Percentiles rank a stretch among this genome's conserved stretches.
phyloP scores from a whole-genome alignment of 345 rosid genomes.

The Laguncularia racemosa region DNA sequence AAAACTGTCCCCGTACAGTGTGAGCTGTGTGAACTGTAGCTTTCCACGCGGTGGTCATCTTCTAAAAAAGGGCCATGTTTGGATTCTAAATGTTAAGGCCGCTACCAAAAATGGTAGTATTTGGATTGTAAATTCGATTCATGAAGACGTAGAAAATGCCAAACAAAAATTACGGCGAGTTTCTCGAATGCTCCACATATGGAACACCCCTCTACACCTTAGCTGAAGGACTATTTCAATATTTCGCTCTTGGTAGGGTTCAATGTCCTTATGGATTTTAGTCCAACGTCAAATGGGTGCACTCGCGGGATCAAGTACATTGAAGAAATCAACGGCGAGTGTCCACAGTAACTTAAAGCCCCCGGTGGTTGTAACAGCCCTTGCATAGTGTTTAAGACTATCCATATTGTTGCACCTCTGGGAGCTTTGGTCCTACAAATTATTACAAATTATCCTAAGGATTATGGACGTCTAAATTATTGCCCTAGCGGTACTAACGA shows the following conservation, averaged over 20 bases:
- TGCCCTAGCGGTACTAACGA: constrained; percentile 23
- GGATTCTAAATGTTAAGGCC: constrained; percentile 7
- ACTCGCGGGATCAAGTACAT: constrained; percentile 12
- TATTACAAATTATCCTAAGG: constrained; percentile 15
- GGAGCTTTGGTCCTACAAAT: constrained; percentile 9
- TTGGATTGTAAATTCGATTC: constrained; percentile 23
- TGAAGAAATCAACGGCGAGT: constrained; percentile 11
- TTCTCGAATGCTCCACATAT: constrained; percentile 5
- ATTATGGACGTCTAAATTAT: constrained; percentile 13
- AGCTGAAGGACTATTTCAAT: constrained; percentile 23
- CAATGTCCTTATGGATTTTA: constrained; percentile 23
- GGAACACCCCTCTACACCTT: constrained; percentile 18
- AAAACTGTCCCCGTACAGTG: constrained; percentile 23
- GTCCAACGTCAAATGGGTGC: constrained; percentile 11
- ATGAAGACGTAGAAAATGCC: constrained; percentile 13
- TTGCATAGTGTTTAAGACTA: constrained; percentile 20
- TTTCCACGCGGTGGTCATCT: constrained; percentile 14
- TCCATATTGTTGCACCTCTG: constrained; percentile 15
- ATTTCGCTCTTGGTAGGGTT: constrained; percentile 27
- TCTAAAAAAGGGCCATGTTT: constrained; percentile 14
- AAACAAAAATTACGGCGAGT: constrained; percentile 22
- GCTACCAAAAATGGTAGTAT: constrained; percentile 10
- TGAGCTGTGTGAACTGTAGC: constrained; percentile 21
- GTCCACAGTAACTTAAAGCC: constrained; percentile 14
- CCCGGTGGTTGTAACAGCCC: constrained; percentile 26